Evolutionary conservation across 2,329 filamentous ascomycete species (phyloP).

Genomic region (Nothophaeocryptopus gaeumannii): DNA sequence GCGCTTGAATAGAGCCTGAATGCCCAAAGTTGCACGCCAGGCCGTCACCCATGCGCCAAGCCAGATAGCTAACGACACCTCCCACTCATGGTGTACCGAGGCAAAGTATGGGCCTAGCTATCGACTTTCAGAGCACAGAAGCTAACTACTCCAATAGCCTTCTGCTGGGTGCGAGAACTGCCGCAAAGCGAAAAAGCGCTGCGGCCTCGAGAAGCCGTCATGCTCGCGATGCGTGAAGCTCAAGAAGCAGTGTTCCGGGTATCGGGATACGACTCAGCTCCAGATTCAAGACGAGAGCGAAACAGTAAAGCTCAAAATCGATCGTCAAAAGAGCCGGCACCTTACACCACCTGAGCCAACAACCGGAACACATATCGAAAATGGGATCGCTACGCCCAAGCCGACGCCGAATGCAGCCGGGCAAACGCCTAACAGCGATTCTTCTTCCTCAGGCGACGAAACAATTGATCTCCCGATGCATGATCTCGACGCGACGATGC

Average conservation of each 20-base stretch:
- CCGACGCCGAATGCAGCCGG: background rate
- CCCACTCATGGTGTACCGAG: constrained; percentile 30
- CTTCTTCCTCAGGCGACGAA: constrained; percentile 27
- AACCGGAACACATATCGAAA: constrained; percentile 5
- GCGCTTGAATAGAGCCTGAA: no score
- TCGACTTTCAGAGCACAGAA: no score
- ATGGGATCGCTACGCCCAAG: constrained; percentile 7
- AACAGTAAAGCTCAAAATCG: constrained; percentile 27
- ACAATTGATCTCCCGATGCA: constrained; percentile 26
- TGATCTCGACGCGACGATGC: background rate
- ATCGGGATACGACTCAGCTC: constrained; percentile 32
- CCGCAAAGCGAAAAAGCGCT: constrained; percentile 36
- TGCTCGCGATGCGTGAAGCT: constrained; percentile 34
- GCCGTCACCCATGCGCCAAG: constrained; percentile 1
- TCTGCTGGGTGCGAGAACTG: constrained; percentile 35
- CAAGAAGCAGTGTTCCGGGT: constrained; percentile 32
- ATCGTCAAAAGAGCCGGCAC: constrained; percentile 24
- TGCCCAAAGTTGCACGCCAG: background rate
- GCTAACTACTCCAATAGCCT: constrained; percentile 15
- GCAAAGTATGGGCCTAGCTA: constrained; percentile 23
- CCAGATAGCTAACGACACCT: background rate
- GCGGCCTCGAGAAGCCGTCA: constrained; percentile 31
- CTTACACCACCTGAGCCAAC: constrained; percentile 16
- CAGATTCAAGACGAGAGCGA: constrained; percentile 36
- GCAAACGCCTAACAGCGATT: constrained; percentile 20